Percentiles rank a stretch among this genome's conserved stretches.
These are phyloP conservation scores for Solanum virginianum DNA, from an alignment of 257 asterid species.

Conservation along the genomic window DNA sequence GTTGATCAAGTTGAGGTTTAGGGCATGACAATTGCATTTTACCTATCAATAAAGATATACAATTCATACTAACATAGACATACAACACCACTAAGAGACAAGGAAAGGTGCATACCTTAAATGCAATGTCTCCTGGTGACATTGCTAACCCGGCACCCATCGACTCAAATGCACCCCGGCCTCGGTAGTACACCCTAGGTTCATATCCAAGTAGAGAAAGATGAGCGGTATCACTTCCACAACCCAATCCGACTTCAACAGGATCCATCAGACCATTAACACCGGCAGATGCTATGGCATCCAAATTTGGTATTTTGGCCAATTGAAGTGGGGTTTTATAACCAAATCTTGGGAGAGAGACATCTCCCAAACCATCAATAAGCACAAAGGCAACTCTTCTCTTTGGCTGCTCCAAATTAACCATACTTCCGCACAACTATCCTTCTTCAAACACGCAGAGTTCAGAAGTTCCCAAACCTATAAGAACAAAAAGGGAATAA, in stretches of 20 bases:
- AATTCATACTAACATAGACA: neutral
- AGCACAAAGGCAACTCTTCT: slow-evolving; percentile 85
- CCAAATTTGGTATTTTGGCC: slow-evolving; percentile 62
- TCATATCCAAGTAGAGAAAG: slow-evolving; percentile 87
- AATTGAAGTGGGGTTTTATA: slow-evolving; percentile 73
- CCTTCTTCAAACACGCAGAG: neutral
- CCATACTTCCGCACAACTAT: slow-evolving; percentile 23
- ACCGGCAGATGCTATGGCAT: slow-evolving; percentile 82
- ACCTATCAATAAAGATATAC: neutral
- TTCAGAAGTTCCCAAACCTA: neutral
- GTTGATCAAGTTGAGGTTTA: neutral
- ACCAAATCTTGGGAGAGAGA: slow-evolving; percentile 69
- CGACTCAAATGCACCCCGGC: slow-evolving; percentile 96
- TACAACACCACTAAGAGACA: neutral
- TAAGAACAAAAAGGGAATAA: neutral
- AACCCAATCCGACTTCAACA: slow-evolving; percentile 86
- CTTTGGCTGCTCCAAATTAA: slow-evolving; percentile 51
- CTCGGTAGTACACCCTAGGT: slow-evolving; percentile 83
- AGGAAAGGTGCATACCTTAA: slow-evolving; percentile 39
- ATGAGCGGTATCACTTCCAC: slow-evolving; percentile 98
- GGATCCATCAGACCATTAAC: slow-evolving; percentile 96
- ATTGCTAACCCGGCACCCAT: slow-evolving; percentile 98
- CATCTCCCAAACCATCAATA: slow-evolving; percentile 90
- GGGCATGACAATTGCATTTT: neutral
- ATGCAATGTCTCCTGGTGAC: slow-evolving; percentile 96